These are phyloP conservation scores for Paramecium pentaurelia DNA, from an alignment of 73 alveolate genomes.

Conservation along the genomic window DNA sequence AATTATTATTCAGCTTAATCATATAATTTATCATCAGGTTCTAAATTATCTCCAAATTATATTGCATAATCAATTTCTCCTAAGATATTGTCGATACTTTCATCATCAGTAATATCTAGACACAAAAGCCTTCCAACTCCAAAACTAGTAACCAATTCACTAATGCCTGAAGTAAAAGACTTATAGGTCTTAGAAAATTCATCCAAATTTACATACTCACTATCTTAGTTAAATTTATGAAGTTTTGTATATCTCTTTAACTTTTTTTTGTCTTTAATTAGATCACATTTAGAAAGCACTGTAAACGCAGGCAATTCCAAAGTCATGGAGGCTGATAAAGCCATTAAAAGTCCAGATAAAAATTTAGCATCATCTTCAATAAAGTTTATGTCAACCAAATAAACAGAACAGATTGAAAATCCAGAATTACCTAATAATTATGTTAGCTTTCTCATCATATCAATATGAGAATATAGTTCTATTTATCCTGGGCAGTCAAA, in stretches of 20 bases:
- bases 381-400: slow-evolving; percentile 92
- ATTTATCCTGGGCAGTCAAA: slow-evolving; percentile 94
- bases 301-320: slow-evolving; percentile 96
- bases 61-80: slow-evolving; percentile 51
- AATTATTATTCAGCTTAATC: slow-evolving; percentile 48
- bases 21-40: slow-evolving; percentile 59
- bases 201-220: not conserved
- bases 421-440: slow-evolving; percentile 79
- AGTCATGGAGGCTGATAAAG: slow-evolving; percentile 96
- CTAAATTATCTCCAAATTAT: slow-evolving; percentile 54
- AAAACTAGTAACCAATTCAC: not conserved
- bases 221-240: not conserved
- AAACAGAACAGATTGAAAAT: slow-evolving; percentile 86
- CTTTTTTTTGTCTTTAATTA: slow-evolving; percentile 48
- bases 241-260: slow-evolving; percentile 25
- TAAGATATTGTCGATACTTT: slow-evolving; percentile 32
- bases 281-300: slow-evolving; percentile 74
- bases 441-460: slow-evolving; percentile 86
- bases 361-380: slow-evolving; percentile 90
- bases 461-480: slow-evolving; percentile 96
- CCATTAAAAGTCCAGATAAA: slow-evolving; percentile 90
- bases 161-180: slow-evolving; percentile 7
- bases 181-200: slow-evolving; percentile 44
- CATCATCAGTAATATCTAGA: slow-evolving; percentile 52
- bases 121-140: not conserved